Conservation (phyloP, 2,329 filamentous ascomycete species). For the Balansia obtecta region DNA sequence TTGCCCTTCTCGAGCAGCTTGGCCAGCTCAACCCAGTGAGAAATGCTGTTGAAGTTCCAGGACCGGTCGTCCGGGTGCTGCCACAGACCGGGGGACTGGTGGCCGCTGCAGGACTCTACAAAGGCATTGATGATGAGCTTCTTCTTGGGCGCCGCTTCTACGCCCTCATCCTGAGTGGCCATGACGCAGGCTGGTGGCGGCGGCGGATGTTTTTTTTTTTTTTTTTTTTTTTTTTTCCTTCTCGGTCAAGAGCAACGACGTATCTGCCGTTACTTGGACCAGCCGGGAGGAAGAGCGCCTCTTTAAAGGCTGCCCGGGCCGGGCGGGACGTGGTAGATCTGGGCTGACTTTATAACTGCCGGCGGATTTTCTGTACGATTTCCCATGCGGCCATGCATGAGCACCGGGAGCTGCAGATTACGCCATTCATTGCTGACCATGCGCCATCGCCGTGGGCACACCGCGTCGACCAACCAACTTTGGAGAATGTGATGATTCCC, state of each 20-base stretch:
- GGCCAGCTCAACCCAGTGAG: conserved; percentile 49
- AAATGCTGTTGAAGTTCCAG: conserved; percentile 44
- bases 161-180: conserved; percentile 21
- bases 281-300: not conserved
- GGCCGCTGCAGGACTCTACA: conserved; percentile 27
- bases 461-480: not conserved
- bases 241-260: not conserved
- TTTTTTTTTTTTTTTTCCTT: too few relatives aligned
- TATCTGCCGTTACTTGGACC: not conserved
- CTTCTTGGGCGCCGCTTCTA: conserved; percentile 16
- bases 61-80: conserved; percentile 52
- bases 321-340: not conserved
- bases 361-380: not conserved
- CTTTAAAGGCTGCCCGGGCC: not conserved
- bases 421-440: not conserved
- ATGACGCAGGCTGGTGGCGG: not conserved
- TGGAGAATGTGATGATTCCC: too few relatives aligned
- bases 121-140: conserved; percentile 31
- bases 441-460: not conserved
- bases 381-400: not conserved
- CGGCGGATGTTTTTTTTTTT: too few relatives aligned
- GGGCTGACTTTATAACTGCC: not conserved
- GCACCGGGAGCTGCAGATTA: not conserved
- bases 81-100: conserved; percentile 38
- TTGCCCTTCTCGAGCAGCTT: conserved; percentile 37